Conservation (phyloP, 257 asterid genomes). For the Capsicum pubescens region DNA sequence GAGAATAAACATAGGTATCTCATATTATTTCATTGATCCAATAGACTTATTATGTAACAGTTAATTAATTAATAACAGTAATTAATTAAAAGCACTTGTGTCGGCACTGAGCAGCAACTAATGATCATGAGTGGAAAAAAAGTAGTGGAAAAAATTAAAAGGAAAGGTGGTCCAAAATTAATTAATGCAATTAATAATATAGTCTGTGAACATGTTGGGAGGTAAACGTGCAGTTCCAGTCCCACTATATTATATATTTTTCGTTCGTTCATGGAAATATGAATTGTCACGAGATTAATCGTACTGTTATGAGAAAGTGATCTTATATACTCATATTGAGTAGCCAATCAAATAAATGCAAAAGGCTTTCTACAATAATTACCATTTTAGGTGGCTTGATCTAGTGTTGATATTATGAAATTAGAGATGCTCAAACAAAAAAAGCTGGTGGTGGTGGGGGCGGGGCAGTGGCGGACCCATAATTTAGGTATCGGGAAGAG, state of each 20-base stretch:
- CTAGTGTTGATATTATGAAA: neutral
- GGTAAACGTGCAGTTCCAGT: conserved; percentile 10
- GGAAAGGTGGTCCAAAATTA: conserved; percentile 6
- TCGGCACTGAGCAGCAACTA: neutral
- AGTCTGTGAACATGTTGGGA: conserved; percentile 26
- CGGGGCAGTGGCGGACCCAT: too few relatives aligned
- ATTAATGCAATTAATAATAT: conserved; percentile 6
- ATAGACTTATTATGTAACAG: neutral
- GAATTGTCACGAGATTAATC: neutral
- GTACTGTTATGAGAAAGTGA: neutral
- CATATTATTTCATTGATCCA: neutral
- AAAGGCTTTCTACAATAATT: neutral
- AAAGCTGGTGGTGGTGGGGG: too few relatives aligned
- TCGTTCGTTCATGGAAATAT: neutral
- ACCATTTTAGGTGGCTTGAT: neutral
- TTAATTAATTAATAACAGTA: neutral
- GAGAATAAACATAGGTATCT: too few relatives aligned
- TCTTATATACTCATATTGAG: too few relatives aligned
- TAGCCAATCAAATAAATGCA: neutral
- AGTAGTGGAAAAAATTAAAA: conserved; percentile 6
- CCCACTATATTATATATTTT: neutral
- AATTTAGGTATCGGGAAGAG: too few relatives aligned
- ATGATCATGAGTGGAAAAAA: conserved; percentile 17
- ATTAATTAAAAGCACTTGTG: neutral
- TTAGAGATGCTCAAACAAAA: neutral